phyloP scores from a whole-genome alignment of 331 rosid genomes.

The Pyrus hybrid region DNA sequence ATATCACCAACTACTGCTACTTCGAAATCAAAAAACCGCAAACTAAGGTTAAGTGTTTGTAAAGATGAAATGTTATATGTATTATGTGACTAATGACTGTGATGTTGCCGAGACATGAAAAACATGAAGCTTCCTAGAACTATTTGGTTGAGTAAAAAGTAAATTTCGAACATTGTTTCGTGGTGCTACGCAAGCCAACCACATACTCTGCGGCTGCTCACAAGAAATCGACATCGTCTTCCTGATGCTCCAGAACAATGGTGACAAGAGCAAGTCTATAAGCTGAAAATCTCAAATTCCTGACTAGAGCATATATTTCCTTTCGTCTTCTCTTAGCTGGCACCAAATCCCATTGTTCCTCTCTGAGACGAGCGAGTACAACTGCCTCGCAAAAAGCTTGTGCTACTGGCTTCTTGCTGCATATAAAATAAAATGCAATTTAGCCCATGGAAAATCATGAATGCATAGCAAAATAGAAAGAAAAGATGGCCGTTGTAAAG shows the following conservation, averaged over 20 bases:
- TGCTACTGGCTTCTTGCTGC: constrained; percentile 67
- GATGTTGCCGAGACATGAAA: no score
- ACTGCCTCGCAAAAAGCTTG: constrained; percentile 72
- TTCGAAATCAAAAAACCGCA: no score
- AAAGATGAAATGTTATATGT: no score
- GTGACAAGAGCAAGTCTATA: constrained; percentile 78
- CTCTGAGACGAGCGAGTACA: constrained; percentile 51
- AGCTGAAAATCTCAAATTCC: constrained; percentile 71
- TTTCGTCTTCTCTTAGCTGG: constrained; percentile 34
- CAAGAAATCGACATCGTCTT: no score
- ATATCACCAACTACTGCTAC: no score
- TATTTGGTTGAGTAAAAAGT: no score
- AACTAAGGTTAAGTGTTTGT: no score
- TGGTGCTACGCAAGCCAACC: no score
- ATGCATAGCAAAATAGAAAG: background rate
- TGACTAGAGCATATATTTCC: constrained; percentile 66
- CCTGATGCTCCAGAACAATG: constrained; percentile 54
- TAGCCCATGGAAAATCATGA: background rate
- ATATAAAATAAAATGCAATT: background rate
- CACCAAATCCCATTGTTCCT: constrained; percentile 50
- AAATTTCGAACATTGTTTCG: no score
- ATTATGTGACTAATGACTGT: no score
- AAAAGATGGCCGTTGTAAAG: background rate
- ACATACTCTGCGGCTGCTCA: no score
- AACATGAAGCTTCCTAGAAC: no score